These are phyloP conservation scores for Megacollybia marginata DNA, from an alignment of 768 basidiomycete genomes.

Conservation along the genomic window DNA sequence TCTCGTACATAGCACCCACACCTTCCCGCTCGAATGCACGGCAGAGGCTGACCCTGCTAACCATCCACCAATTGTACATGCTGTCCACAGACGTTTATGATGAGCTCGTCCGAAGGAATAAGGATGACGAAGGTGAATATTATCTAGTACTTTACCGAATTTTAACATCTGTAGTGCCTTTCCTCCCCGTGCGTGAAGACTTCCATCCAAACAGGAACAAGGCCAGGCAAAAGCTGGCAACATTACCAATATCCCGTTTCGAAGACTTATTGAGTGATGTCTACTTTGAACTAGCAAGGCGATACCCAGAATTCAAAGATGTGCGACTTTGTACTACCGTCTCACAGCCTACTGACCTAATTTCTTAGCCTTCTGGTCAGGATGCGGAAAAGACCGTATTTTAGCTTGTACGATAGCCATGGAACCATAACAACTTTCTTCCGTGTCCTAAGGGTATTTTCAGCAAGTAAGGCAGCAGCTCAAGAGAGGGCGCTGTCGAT, in stretches of 20 bases:
- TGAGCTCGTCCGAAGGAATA: constrained; percentile 81
- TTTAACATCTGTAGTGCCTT: constrained; percentile 51
- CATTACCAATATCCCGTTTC: constrained; percentile 83
- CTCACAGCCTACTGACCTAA: constrained; percentile 4
- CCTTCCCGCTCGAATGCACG: constrained; percentile 77
- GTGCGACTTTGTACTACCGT: constrained; percentile 31
- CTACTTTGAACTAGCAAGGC: constrained; percentile 83
- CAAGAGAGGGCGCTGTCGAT: too few species aligned
- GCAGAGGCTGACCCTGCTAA: constrained; percentile 90
- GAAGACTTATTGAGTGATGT: constrained; percentile 96
- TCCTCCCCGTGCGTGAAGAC: constrained; percentile 85
- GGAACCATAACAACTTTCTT: too few species aligned
- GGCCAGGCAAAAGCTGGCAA: constrained; percentile 94
- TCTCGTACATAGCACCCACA: constrained; percentile 64
- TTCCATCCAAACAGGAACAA: constrained; percentile 99
- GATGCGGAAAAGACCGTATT: constrained; percentile 28
- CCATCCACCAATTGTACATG: constrained; percentile 94
- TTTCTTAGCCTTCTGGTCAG: constrained; percentile 31
- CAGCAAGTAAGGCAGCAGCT: too few species aligned
- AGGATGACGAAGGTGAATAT: constrained; percentile 59
- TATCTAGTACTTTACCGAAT: constrained; percentile 8
- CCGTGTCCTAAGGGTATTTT: too few species aligned
- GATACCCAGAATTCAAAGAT: constrained; percentile 95
- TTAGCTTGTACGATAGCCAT: too few species aligned
- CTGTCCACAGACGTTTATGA: constrained; percentile 98